These are phyloP conservation scores for Chloranthus sessilifolius DNA, from an alignment of 164 flowering plant genomes.

Conservation along the genomic window DNA sequence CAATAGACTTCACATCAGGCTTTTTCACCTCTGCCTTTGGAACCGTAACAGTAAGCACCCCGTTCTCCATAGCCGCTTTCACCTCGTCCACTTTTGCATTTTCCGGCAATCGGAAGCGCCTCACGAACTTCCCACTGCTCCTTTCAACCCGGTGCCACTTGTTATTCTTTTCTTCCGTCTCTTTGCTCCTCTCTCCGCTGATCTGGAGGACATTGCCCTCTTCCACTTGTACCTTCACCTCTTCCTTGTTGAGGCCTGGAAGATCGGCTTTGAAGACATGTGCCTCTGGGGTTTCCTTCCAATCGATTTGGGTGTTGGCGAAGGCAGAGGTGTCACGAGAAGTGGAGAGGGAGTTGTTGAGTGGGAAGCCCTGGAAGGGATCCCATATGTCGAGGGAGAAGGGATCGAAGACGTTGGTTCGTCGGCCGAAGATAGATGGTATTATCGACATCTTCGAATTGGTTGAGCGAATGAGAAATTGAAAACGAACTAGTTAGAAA, in stretches of 20 bases:
- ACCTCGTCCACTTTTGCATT: conserved; percentile 24
- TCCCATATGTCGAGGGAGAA: conserved; percentile 11
- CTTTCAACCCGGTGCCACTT: conserved; percentile 25
- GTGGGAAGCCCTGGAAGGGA: conserved; percentile 7
- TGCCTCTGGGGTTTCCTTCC: conserved; percentile 35
- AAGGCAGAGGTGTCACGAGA: conserved; percentile 11
- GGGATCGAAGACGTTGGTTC: conserved; percentile 7
- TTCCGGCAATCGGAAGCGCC: conserved; percentile 31
- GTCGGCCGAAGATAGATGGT: conserved; percentile 4
- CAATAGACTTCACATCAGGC: conserved; percentile 19
- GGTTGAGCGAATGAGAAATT: too few relatives aligned
- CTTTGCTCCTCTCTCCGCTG: conserved; percentile 25
- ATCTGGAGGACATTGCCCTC: conserved; percentile 30
- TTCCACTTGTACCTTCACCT: conserved; percentile 33
- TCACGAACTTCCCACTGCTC: conserved; percentile 26
- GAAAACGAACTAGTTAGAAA: too few relatives aligned
- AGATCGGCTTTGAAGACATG: conserved; percentile 33
- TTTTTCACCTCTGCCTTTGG: conserved; percentile 25
- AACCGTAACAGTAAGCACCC: conserved; percentile 30
- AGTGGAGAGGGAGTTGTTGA: background rate
- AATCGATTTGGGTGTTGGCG: conserved; percentile 20
- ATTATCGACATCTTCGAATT: conserved; percentile 10
- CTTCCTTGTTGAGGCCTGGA: conserved; percentile 31
- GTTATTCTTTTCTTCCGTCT: conserved; percentile 29
- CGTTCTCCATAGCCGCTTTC: conserved; percentile 28